Evolutionary conservation across 306 rosid genomes (phyloP), one percentile per base, ranked within the genome.

Genomic region (Cicer bijugum): DNA sequence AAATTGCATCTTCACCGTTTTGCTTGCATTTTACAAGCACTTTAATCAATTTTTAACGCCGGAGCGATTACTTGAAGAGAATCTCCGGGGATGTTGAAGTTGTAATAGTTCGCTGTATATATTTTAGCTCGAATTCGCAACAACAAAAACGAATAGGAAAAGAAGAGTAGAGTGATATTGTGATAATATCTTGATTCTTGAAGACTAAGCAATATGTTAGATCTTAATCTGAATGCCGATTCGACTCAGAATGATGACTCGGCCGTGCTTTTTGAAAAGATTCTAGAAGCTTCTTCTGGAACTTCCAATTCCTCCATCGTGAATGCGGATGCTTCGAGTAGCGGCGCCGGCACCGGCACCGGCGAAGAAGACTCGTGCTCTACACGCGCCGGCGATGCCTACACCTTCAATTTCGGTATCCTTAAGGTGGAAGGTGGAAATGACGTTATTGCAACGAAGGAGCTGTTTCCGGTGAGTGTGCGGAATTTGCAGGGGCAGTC

Each of bases 221-320:
- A 91, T 88, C 96, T 95, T 78, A 95, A 90, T 83, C 93, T 91
- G 83, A 88, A 84, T 78, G 90, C 74, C 38, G 84, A 53, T 58
- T 85, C 86, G 77, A 78, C 82, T 79, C 85, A 53, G 70, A 60
- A 85, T 65, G 87, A 79, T 6, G 89, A 83, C 71, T 82, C 84
- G 51, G 45, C 50, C 8, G 59, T 78, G 76, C 11, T 85, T 62
- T 9, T 67, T 47, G 91, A 87, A 45, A 81, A 84, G 83, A 33
- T 80, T 59, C 84, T 84, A 43, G 86, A 90, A 78, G 92, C 84
- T 52, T 88, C 91, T 40, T 90, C 99, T 9, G 97, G 90, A 77
- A 95, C 97, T 59, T 95, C 99, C 38, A 91, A 91, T 85, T 91
- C 99, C 48, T 95, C 97, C 35, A 71, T 90, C 70, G 97, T 91